phyloP scores from a whole-genome alignment of 306 rosid genomes.

The Malus orientalis region DNA sequence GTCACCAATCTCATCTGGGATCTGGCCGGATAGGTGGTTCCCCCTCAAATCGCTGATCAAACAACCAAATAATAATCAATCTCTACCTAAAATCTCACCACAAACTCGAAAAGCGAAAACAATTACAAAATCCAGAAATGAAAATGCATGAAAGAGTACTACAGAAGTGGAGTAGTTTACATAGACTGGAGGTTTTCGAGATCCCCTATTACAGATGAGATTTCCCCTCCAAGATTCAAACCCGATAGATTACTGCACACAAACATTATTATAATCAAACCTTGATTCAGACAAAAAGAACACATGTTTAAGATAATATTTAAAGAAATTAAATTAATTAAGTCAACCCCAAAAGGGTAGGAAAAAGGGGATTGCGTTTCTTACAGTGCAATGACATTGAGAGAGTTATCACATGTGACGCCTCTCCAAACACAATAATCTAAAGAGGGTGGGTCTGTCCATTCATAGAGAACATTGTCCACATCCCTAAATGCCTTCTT shows the following conservation, averaged over 20 bases:
- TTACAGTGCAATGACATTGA: slow-evolving; percentile 83
- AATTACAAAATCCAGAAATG: background rate
- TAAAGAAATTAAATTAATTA: background rate
- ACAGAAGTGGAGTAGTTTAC: slow-evolving; percentile 27
- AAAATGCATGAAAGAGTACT: background rate
- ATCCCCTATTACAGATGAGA: slow-evolving; percentile 75
- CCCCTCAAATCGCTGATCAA: slow-evolving; percentile 68
- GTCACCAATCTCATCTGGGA: slow-evolving; percentile 99
- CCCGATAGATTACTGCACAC: slow-evolving; percentile 74
- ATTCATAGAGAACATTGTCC: slow-evolving; percentile 83
- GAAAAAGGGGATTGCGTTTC: background rate
- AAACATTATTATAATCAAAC: background rate
- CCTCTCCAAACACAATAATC: slow-evolving; percentile 97
- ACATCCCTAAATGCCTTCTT: slow-evolving; percentile 88
- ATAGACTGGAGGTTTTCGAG: slow-evolving; percentile 65
- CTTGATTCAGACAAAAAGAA: background rate
- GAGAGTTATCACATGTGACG: slow-evolving; percentile 78
- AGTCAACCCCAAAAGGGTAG: background rate
- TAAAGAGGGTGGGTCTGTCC: slow-evolving; percentile 72
- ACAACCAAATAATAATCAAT: background rate
- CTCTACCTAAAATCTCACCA: background rate
- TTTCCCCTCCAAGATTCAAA: slow-evolving; percentile 84
- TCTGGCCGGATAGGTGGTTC: slow-evolving; percentile 83
- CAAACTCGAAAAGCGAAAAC: background rate
- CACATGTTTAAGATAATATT: background rate